Evolutionary conservation across 495 filamentous ascomycete species (phyloP), one percentile per base, ranked within the genome.

Genomic region (Hypoxylon fragiforme): DNA sequence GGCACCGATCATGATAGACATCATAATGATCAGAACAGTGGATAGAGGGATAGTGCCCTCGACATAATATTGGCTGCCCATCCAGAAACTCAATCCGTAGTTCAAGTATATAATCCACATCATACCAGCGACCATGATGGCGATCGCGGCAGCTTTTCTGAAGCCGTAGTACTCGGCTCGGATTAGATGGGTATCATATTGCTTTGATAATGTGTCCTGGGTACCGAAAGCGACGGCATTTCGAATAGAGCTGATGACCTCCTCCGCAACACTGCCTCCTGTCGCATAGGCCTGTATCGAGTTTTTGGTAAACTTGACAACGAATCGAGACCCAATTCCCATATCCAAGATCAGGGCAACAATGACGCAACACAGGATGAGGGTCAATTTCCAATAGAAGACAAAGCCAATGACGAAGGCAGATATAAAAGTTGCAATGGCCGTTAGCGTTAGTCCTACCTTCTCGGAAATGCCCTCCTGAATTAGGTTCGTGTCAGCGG

Each of bases 61-160:
- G 0, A 91, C 85, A 5, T 95, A 65, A 70, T 85, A 96, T 37
- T 82, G 78, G 50, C 87, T 91, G 8, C 94, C 94, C 77, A 91
- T 88, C 94, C 94, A 98, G 74, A 97, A 98, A 30, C 91, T 86
- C 30, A 98, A 81, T 36, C 87, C 89, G 60, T 96, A 97, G 70
- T 92, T 95, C 31, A 92, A 69, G 63, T 91, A 96, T 53, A 97
- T 80, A 46, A 92, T 75, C 47, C 79, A 73, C 75, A 96, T 90
- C 84, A 96, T 88, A 34, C 77, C 73, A 36, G 84, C 89, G 31
- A 98, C 75, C 89, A 97, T 91, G 16, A 85, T 52, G 15, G 82
- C 88, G 22, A 92, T 66, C 2, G 80, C 73, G 31, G 79, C 70
- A 66, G 95, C 89, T 58, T 84, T 77, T 70, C 85, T 91, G 70